Evolutionary conservation across 164 flowering plant species (phyloP).

Genomic region (Taxillus chinensis): DNA sequence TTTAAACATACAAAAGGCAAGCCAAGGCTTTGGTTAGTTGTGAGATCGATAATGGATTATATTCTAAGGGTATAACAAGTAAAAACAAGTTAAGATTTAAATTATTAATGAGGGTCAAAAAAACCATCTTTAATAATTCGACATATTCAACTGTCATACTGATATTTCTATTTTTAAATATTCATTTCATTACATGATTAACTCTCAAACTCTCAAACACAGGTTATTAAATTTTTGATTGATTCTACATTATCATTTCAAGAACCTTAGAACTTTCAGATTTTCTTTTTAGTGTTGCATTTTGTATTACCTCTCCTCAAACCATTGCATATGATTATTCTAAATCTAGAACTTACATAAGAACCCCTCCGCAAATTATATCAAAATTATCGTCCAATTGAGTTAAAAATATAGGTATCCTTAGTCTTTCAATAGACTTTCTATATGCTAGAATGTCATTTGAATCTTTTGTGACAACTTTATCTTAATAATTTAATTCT

Average conservation of each 20-base stretch:
- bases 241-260: neutral
- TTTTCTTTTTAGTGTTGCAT: neutral
- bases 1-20: neutral
- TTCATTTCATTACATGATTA: no score
- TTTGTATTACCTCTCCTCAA: neutral
- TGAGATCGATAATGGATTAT: neutral
- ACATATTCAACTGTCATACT: neutral
- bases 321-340: neutral
- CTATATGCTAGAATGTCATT: slow-evolving; percentile 1
- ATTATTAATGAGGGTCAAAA: no score
- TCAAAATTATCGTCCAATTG: slow-evolving; percentile 6
- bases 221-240: neutral
- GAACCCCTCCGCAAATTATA: slow-evolving; percentile 1
- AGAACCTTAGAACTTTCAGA: neutral
- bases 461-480: slow-evolving; percentile 8
- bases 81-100: no score
- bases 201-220: no score
- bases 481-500: slow-evolving; percentile 4
- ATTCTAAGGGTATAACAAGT: neutral
- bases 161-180: no score
- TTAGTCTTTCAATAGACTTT: slow-evolving; percentile 2
- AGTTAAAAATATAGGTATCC: slow-evolving; percentile 5
- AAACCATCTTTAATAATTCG: no score
- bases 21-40: neutral
- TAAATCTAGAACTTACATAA: neutral